Conservation (phyloP, 2,329 filamentous ascomycete genomes). For the Pseudonectria foliicola region DNA sequence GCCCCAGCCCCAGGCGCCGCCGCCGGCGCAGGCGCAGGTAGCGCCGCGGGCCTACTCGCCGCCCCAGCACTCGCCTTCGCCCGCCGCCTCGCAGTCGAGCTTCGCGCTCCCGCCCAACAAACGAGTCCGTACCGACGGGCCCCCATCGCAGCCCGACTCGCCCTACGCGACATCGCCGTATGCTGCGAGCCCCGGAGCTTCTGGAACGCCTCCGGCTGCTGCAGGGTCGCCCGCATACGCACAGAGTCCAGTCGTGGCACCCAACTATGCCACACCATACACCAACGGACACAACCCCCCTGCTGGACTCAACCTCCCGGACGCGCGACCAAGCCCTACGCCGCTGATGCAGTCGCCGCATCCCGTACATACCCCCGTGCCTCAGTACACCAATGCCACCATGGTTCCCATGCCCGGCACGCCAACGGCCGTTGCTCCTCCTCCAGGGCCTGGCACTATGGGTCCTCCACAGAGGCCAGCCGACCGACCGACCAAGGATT, state of each 20-base stretch:
- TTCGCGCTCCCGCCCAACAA: conserved; percentile 63
- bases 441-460: conserved; percentile 35
- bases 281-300: conserved; percentile 31
- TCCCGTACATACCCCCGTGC: conserved; percentile 17
- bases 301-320: conserved; percentile 29
- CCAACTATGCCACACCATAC: conserved; percentile 30
- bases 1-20: conserved; percentile 42
- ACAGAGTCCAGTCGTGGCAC: conserved; percentile 25
- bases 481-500: conserved; percentile 55
- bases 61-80: conserved; percentile 54
- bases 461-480: conserved; percentile 53
- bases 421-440: conserved; percentile 16
- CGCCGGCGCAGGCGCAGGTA: conserved; percentile 31
- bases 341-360: conserved; percentile 28
- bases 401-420: conserved; percentile 19
- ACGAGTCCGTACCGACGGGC: conserved; percentile 52
- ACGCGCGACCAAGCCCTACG: conserved; percentile 24
- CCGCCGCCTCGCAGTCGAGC: conserved; percentile 45
- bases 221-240: conserved; percentile 30
- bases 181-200: conserved; percentile 37
- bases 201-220: conserved; percentile 33
- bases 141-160: conserved; percentile 59
- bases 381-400: conserved; percentile 17
- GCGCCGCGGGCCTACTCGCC: conserved; percentile 55
- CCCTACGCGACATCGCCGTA: conserved; percentile 50